Conservation (phyloP, 2,329 filamentous ascomycete species). For the Hysterium pulicare region DNA sequence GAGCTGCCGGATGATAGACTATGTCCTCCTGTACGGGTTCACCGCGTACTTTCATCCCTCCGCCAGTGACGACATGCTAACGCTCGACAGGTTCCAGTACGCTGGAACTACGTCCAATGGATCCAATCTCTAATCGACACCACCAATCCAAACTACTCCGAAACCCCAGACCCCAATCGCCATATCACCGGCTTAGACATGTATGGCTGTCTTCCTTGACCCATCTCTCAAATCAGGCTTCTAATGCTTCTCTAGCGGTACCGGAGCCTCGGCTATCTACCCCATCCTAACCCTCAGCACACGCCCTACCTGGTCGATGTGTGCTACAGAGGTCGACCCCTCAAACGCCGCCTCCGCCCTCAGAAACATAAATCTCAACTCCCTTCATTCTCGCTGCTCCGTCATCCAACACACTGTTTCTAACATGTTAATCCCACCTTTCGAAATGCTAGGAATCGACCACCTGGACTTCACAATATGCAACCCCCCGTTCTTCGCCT, state of each 20-base stretch:
- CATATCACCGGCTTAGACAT: conserved; percentile 72
- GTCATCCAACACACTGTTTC: conserved; percentile 55
- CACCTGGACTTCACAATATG: conserved; percentile 82
- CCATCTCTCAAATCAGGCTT: not conserved
- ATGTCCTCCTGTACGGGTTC: conserved; percentile 70
- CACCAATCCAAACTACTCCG: conserved; percentile 48
- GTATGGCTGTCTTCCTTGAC: conserved; percentile 29
- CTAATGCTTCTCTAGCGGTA: conserved; percentile 54
- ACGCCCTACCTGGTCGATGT: conserved; percentile 60
- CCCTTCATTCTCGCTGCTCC: conserved; percentile 60
- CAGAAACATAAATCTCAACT: conserved; percentile 65
- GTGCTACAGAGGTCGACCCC: conserved; percentile 66
- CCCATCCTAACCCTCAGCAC: conserved; percentile 73
- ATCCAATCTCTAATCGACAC: conserved; percentile 77
- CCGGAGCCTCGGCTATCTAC: conserved; percentile 89
- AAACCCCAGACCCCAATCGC: conserved; percentile 49
- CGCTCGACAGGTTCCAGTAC: conserved; percentile 41
- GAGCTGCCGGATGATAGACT: conserved; percentile 73
- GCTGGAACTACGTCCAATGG: conserved; percentile 90
- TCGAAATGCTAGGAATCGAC: conserved; percentile 52
- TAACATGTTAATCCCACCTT: conserved; percentile 58
- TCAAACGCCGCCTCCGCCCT: conserved; percentile 64
- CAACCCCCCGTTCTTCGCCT: conserved; percentile 93
- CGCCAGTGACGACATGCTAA: not conserved
- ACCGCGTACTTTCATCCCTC: not conserved